phyloP scores from a whole-genome alignment of 306 rosid species.

The Inga oerstediana region DNA sequence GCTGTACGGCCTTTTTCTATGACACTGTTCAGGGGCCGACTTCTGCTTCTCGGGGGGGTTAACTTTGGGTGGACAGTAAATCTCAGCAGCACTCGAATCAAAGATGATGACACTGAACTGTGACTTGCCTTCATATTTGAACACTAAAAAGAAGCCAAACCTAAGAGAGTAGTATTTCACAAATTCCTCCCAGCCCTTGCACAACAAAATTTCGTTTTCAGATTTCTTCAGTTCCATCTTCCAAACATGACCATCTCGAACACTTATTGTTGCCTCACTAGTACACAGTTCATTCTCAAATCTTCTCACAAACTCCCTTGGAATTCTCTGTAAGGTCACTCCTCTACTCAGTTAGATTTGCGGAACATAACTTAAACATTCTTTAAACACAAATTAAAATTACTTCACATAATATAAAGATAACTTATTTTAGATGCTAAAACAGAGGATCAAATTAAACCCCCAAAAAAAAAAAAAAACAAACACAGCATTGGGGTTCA shows the following conservation, averaged over 20 bases:
- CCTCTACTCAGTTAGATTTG: not conserved
- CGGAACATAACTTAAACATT: not conserved
- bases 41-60: not conserved
- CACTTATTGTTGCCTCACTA: constrained; percentile 16
- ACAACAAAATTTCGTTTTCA: not conserved
- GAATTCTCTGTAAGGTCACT: constrained; percentile 35
- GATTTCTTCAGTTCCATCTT: constrained; percentile 24
- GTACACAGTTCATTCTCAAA: constrained; percentile 32
- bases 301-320: constrained; percentile 31
- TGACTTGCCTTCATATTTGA: constrained; percentile 33
- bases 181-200: constrained; percentile 30
- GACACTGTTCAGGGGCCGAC: not conserved
- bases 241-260: constrained; percentile 29
- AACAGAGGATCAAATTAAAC: not conserved
- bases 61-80: constrained; percentile 30
- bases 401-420: not conserved
- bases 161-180: constrained; percentile 27
- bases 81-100: constrained; percentile 36
- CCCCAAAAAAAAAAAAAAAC: not conserved
- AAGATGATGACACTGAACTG: constrained; percentile 33
- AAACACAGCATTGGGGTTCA: not conserved
- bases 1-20: not conserved
- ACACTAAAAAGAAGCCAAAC: constrained; percentile 27
- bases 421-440: not conserved
- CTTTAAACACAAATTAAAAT: not conserved